Percentiles rank a stretch among this genome's conserved stretches.
Conservation (phyloP, 768 basidiomycete species). For the Obba rivulosa region DNA sequence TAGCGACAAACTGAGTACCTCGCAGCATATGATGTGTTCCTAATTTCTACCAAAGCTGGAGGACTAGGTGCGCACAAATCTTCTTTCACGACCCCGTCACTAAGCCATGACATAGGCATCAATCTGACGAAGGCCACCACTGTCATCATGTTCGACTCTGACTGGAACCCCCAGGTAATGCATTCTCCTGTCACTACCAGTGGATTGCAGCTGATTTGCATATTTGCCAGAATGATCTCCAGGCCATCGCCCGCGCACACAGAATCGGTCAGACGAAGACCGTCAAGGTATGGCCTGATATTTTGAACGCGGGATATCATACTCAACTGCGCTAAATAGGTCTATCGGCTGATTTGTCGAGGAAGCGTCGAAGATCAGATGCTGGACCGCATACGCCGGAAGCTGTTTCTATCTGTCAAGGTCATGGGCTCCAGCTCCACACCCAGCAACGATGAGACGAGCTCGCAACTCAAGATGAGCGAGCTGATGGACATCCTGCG, state of each 20-base stretch:
- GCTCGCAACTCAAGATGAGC: constrained; percentile 28
- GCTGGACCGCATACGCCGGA: constrained; percentile 64
- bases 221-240: constrained; percentile 65
- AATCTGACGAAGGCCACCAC: constrained; percentile 79
- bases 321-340: constrained; percentile 28
- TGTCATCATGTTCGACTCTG: constrained; percentile 74
- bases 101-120: constrained; percentile 49
- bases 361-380: constrained; percentile 76
- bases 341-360: constrained; percentile 64
- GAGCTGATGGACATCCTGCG: constrained; percentile 55
- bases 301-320: neutral
- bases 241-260: constrained; percentile 83
- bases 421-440: constrained; percentile 40
- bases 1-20: neutral
- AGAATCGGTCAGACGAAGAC: constrained; percentile 72
- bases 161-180: constrained; percentile 50
- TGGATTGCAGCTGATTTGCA: constrained; percentile 11
- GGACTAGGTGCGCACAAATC: constrained; percentile 46
- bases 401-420: constrained; percentile 62
- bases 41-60: constrained; percentile 68
- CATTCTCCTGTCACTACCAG: constrained; percentile 21
- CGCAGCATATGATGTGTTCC: constrained; percentile 58
- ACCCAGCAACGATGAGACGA: constrained; percentile 21
- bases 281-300: constrained; percentile 43
- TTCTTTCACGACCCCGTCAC: constrained; percentile 16